Percentiles rank a stretch among this genome's conserved stretches.
phyloP scores from a whole-genome alignment of 208 protist species.

The Borovskyia barvae region DNA sequence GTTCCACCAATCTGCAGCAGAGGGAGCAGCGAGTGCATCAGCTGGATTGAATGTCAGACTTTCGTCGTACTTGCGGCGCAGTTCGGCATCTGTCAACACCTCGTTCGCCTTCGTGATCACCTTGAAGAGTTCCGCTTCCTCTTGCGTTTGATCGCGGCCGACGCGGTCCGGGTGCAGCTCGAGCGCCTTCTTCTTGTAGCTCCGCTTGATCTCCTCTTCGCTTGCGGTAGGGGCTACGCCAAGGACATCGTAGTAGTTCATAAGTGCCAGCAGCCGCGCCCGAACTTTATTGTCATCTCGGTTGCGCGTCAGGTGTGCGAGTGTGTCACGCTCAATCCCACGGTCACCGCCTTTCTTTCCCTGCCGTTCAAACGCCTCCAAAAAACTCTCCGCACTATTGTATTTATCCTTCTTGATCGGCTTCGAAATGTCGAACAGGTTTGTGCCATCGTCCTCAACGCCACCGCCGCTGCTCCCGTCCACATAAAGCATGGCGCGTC shows the following conservation, averaged over 20 bases:
- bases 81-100: constrained; percentile 58
- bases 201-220: constrained; percentile 66
- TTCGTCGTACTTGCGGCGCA: constrained; percentile 66
- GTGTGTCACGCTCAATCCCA: constrained; percentile 24
- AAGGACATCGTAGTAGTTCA: constrained; percentile 92
- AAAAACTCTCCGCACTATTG: constrained; percentile 51
- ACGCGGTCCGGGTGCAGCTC: constrained; percentile 85
- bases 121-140: constrained; percentile 89
- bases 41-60: constrained; percentile 19
- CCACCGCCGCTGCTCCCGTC: constrained; percentile 9
- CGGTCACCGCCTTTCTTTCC: constrained; percentile 27
- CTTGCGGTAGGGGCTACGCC: constrained; percentile 67
- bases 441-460: constrained; percentile 15
- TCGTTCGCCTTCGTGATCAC: constrained; percentile 89
- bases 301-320: constrained; percentile 59
- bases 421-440: constrained; percentile 72
- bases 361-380: constrained; percentile 69
- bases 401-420: constrained; percentile 41
- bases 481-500: constrained; percentile 26
- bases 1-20: constrained; percentile 37
- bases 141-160: constrained; percentile 52
- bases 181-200: constrained; percentile 86
- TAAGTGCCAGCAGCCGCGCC: constrained; percentile 73
- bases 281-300: constrained; percentile 73
- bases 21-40: constrained; percentile 1